Percentiles rank a stretch among this genome's conserved stretches.
Conservation (phyloP, 768 basidiomycete species). For the Megacollybia marginata region DNA sequence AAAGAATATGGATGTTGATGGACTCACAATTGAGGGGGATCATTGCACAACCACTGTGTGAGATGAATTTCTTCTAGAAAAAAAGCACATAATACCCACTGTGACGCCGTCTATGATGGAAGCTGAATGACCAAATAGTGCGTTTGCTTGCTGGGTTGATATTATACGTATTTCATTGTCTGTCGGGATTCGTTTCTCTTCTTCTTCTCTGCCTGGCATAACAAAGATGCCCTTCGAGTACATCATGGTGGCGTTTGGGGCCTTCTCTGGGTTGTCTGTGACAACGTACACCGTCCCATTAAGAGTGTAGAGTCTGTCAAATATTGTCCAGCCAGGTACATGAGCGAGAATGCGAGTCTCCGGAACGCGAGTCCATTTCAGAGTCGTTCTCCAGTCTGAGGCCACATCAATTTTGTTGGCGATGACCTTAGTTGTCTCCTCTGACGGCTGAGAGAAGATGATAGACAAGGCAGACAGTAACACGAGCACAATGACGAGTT, state of each 20-base stretch:
- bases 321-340: constrained; percentile 85
- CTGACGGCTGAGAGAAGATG: constrained; percentile 1
- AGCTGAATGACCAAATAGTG: constrained; percentile 67
- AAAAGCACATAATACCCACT: background rate
- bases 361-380: constrained; percentile 27
- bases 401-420: too few species aligned
- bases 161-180: constrained; percentile 77
- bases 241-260: constrained; percentile 64
- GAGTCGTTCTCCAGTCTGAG: too few species aligned
- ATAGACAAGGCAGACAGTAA: constrained; percentile 21
- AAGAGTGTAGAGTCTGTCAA: constrained; percentile 74
- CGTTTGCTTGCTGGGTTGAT: constrained; percentile 54
- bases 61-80: background rate
- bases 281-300: constrained; percentile 84
- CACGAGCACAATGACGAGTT: constrained; percentile 32
- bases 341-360: constrained; percentile 67
- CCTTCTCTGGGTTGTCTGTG: constrained; percentile 53
- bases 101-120: constrained; percentile 72
- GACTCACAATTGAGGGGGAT: constrained; percentile 77
- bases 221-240: constrained; percentile 65
- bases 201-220: constrained; percentile 45
- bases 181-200: constrained; percentile 58
- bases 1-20: constrained; percentile 3
- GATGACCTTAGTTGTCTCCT: too few species aligned
- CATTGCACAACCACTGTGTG: constrained; percentile 69